Percentiles rank a stretch among this genome's conserved stretches.
phyloP scores from a whole-genome alignment of 768 basidiomycete species.

The Guyanaporus albipodus region DNA sequence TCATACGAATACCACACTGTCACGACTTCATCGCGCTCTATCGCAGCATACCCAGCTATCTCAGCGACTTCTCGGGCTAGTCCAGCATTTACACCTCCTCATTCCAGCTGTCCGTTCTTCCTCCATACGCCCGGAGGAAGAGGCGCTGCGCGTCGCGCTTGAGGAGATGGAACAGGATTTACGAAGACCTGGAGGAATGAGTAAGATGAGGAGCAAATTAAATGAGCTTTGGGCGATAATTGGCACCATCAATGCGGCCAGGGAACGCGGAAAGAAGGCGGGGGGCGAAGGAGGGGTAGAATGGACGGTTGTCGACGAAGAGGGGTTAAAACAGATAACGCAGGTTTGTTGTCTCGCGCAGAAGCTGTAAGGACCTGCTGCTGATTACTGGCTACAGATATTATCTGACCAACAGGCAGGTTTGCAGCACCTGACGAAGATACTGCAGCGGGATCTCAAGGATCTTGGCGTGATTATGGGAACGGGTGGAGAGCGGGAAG shows the following conservation, averaged over 20 bases:
- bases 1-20: conserved; percentile 62
- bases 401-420: conserved; percentile 76
- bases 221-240: conserved; percentile 86
- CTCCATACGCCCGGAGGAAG: conserved; percentile 77
- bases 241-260: conserved; percentile 60
- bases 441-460: conserved; percentile 57
- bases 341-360: conserved; percentile 44
- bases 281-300: conserved; percentile 44
- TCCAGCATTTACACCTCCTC: conserved; percentile 75
- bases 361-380: neutral
- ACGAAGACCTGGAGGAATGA: conserved; percentile 45
- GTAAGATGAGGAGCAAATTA: conserved; percentile 65
- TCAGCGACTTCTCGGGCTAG: conserved; percentile 63
- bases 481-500: conserved; percentile 36
- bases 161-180: conserved; percentile 77
- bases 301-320: conserved; percentile 87
- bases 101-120: conserved; percentile 73
- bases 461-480: conserved; percentile 67
- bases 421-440: conserved; percentile 73
- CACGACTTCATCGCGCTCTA: conserved; percentile 61
- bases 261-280: conserved; percentile 46
- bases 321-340: conserved; percentile 71
- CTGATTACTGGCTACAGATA: conserved; percentile 44
- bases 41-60: conserved; percentile 64
- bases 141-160: conserved; percentile 61